Conservation (phyloP, 441 rosid genomes). For the Pelargonium australe region DNA sequence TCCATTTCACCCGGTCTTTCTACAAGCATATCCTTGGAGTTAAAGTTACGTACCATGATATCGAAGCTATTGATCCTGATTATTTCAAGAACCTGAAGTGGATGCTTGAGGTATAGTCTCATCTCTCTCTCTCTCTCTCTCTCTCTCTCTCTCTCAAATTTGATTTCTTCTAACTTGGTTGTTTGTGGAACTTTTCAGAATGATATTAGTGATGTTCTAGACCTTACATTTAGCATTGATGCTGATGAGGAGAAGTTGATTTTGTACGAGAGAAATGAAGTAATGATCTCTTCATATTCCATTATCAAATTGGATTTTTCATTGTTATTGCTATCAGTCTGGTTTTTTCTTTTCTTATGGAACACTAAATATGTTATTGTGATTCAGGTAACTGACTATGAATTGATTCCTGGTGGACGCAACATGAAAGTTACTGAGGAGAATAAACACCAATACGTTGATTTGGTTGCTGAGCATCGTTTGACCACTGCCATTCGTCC, state of each 20-base stretch:
- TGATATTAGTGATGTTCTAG: slow-evolving; percentile 77
- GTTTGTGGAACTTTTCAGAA: slow-evolving; percentile 41
- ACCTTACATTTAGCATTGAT: slow-evolving; percentile 97
- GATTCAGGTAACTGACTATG: slow-evolving; percentile 84
- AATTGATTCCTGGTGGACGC: slow-evolving; percentile 95
- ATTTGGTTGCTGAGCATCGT: slow-evolving; percentile 92
- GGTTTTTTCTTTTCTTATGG: background rate
- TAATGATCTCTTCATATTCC: slow-evolving; percentile 18
- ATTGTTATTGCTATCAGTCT: no score
- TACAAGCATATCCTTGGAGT: slow-evolving; percentile 94
- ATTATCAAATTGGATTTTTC: background rate
- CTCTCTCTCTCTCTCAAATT: background rate
- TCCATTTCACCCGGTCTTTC: slow-evolving; percentile 93
- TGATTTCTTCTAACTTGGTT: background rate
- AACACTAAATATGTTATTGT: background rate
- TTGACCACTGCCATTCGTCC: slow-evolving; percentile 97
- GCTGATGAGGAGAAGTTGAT: slow-evolving; percentile 98
- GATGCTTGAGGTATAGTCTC: slow-evolving; percentile 74
- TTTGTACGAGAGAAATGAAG: slow-evolving; percentile 93
- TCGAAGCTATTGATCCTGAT: slow-evolving; percentile 99
- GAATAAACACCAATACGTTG: slow-evolving; percentile 93
- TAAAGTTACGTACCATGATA: slow-evolving; percentile 97
- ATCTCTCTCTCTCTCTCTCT: slow-evolving; percentile 3
- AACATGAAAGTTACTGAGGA: slow-evolving; percentile 93
- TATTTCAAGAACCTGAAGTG: slow-evolving; percentile 97